Conservation (phyloP, 2,329 filamentous ascomycete species). For the Orbilia brochopaga region DNA sequence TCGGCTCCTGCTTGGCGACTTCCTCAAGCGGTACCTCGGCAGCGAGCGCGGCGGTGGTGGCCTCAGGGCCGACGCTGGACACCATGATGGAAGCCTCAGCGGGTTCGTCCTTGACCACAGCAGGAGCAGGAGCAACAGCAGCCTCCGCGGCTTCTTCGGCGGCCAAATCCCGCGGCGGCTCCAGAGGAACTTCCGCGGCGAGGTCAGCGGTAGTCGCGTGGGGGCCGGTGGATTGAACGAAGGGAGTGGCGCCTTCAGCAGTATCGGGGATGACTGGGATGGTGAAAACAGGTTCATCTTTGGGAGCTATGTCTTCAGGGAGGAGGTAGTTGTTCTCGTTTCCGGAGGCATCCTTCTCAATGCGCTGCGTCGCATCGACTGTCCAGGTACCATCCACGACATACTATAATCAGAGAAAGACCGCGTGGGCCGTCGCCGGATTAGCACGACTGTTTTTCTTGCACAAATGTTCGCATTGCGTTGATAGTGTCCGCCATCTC, state of each 20-base stretch:
- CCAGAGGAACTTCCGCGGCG: constrained; percentile 70
- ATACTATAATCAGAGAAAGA: constrained; percentile 68
- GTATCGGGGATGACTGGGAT: constrained; percentile 38
- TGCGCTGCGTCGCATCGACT: constrained; percentile 77
- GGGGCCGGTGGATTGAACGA: constrained; percentile 60
- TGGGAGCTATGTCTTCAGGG: constrained; percentile 68
- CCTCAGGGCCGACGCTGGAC: constrained; percentile 72
- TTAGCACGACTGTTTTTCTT: not conserved
- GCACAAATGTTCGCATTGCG: constrained; percentile 10
- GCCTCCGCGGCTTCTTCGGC: constrained; percentile 55
- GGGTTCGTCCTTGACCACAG: constrained; percentile 15
- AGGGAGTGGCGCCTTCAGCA: constrained; percentile 19
- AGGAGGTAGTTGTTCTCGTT: constrained; percentile 93
- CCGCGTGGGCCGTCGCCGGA: constrained; percentile 22
- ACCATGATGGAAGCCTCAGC: constrained; percentile 61
- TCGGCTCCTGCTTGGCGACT: constrained; percentile 55
- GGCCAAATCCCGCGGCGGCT: constrained; percentile 59
- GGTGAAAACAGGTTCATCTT: constrained; percentile 58
- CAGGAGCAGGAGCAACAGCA: too few relatives aligned
- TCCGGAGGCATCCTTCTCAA: constrained; percentile 79
- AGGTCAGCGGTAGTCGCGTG: constrained; percentile 74
- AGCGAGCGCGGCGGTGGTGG: constrained; percentile 74
- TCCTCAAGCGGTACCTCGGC: constrained; percentile 70
- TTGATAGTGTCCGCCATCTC: constrained; percentile 25
- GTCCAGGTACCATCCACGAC: constrained; percentile 93